Evolutionary conservation across 73 alveolate species (phyloP).

Genomic region (Paramecium pentaurelia): DNA sequence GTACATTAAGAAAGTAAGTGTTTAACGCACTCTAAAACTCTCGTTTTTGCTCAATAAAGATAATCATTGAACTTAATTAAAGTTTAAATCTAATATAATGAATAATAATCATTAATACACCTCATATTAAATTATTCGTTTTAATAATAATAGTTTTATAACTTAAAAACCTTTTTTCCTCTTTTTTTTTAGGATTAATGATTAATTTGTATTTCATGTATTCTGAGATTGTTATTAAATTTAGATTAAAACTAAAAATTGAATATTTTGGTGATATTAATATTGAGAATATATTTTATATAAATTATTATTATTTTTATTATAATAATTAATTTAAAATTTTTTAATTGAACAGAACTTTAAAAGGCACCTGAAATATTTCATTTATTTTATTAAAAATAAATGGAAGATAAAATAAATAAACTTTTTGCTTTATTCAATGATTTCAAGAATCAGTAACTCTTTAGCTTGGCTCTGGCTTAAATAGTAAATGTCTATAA

Average conservation of each 20-base stretch:
- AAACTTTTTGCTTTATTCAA: constrained; percentile 25
- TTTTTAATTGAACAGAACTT: neutral
- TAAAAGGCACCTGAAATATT: neutral
- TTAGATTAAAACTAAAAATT: neutral
- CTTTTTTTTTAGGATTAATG: neutral
- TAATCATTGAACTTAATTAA: neutral
- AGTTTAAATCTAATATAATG: neutral
- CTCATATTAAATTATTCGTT: neutral
- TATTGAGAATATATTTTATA: neutral
- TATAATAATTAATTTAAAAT: neutral
- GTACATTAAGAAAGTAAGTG: neutral
- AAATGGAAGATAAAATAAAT: constrained; percentile 48
- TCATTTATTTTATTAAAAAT: constrained; percentile 16
- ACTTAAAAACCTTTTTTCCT: neutral
- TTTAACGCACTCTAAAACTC: neutral
- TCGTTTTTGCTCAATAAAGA: neutral
- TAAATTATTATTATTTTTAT: neutral
- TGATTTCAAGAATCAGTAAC: constrained; percentile 32
- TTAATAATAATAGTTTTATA: neutral
- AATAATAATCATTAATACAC: neutral
- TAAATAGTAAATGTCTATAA: constrained; percentile 23
- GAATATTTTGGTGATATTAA: neutral
- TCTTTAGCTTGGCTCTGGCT: constrained; percentile 31
- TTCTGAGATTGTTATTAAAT: neutral
- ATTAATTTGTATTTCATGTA: neutral